Base-by-base conservation (phyloP, 305 asterid species). In the Rubia balearica region DNA sequence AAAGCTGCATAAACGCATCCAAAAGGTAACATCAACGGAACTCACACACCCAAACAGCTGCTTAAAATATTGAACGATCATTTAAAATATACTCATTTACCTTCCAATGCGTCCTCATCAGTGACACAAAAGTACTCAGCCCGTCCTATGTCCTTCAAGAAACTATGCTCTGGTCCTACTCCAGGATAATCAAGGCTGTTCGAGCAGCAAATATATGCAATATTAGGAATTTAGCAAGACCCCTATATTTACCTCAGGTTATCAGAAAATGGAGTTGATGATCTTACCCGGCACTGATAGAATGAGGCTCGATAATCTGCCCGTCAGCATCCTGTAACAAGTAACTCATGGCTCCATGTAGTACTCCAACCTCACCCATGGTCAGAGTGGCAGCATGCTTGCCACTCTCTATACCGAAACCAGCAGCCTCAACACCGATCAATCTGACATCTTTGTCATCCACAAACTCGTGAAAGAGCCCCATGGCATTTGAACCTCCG, bases 401-500 rank as follows among this genome's bases (percentile, higher is more conserved):
- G 51, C 99, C 97, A 62, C 99, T 94, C 67, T 94, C 96, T 41
- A 94, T 12, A 70, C 99, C 99, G 72, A 87, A 89, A 72, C 99
- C 99, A 21, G 95, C 97, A 71, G 99, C 99, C 81, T 94, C 99
- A 62, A 94, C 96, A 8, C 99, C 99, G 41, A 94, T 88, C 80
- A 94, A 77, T 68, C 97, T 87, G 57, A 94, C 96, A 41, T 89
- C 87, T 66, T 85, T 67, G 76, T 94, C 99, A 53, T 87, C 95
- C 60, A 94, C 86, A 81, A 94, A 94, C 71, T 94, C 99, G 62
- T 94, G 95, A 75, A 94, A 91, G 70, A 94, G 86, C n/a, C 99
- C 96, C 80, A 94, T 91, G 36, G 97, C 99, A 77, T 94, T 94
- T 66, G 99, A 94, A 43, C 99, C 99, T 56, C 99, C 96, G 57